Percentiles rank a stretch among this genome's conserved stretches.
Conservation (phyloP, 805 yeast genomes). For the Starmera dryadoides region DNA sequence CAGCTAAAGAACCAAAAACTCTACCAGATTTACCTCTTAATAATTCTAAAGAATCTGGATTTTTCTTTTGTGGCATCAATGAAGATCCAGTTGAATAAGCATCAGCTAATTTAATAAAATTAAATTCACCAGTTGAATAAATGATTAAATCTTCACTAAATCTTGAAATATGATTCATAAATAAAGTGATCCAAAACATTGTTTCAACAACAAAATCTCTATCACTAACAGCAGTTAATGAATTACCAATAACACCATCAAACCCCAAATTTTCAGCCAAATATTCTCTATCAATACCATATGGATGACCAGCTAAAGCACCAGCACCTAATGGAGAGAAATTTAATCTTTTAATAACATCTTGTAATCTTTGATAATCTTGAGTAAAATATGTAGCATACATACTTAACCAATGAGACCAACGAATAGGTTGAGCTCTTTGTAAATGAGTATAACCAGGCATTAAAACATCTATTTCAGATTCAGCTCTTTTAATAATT, state of each 20-base stretch:
- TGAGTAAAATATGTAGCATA: slow-evolving; percentile 93
- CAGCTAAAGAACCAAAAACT: slow-evolving; percentile 90
- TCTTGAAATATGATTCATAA: slow-evolving; percentile 93
- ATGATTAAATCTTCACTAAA: slow-evolving; percentile 92
- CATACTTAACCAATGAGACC: slow-evolving; percentile 96
- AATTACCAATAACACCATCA: slow-evolving; percentile 84
- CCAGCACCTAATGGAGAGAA: slow-evolving; percentile 93
- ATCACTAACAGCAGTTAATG: slow-evolving; percentile 94
- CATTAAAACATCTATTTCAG: slow-evolving; percentile 89
- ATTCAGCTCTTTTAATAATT: slow-evolving; percentile 66
- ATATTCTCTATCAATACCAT: slow-evolving; percentile 94
- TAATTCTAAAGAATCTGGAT: slow-evolving; percentile 93
- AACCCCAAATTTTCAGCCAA: slow-evolving; percentile 79
- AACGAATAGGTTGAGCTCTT: slow-evolving; percentile 98
- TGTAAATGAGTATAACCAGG: slow-evolving; percentile 99
- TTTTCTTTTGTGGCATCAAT: slow-evolving; percentile 98
- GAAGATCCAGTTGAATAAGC: slow-evolving; percentile 99
- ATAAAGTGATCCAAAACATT: slow-evolving; percentile 90
- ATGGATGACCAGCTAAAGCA: slow-evolving; percentile 98
- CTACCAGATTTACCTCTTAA: slow-evolving; percentile 97
- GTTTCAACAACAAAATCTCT: slow-evolving; percentile 96
- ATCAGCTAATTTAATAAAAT: slow-evolving; percentile 87
- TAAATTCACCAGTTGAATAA: slow-evolving; percentile 96
- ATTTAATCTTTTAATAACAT: slow-evolving; percentile 77
- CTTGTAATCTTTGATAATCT: slow-evolving; percentile 79